Conservation (phyloP, 2,329 filamentous ascomycete species). For the Pyrenochaeta sp. region DNA sequence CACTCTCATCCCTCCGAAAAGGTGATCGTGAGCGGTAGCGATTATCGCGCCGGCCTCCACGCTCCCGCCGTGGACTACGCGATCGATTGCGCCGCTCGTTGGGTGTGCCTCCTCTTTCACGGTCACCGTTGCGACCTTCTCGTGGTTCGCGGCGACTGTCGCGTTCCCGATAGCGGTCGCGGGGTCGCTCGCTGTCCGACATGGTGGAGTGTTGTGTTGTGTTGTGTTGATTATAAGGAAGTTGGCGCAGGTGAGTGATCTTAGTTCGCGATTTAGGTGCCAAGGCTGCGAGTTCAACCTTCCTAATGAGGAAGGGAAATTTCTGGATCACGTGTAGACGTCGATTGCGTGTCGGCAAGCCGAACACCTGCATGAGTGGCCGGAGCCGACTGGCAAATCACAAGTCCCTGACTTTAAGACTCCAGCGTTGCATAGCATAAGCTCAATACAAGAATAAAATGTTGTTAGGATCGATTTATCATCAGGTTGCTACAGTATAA, state of each 20-base stretch:
- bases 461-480: not conserved
- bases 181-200: slow-evolving; percentile 38
- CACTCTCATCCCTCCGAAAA: slow-evolving; percentile 29
- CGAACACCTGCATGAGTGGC: not conserved
- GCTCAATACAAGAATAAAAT: no score
- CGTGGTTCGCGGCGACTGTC: slow-evolving; percentile 29
- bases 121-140: slow-evolving; percentile 19
- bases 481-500: not conserved
- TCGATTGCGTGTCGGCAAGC: not conserved
- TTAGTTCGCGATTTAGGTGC: slow-evolving; percentile 6
- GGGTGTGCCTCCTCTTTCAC: slow-evolving; percentile 33
- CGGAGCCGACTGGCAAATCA: no score
- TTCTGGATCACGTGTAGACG: not conserved
- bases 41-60: slow-evolving; percentile 32
- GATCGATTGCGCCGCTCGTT: slow-evolving; percentile 43
- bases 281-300: slow-evolving; percentile 8
- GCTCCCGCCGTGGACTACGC: slow-evolving; percentile 44
- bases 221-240: slow-evolving; percentile 4
- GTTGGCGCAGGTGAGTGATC: slow-evolving; percentile 10
- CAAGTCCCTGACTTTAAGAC: no score
- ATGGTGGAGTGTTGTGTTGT: slow-evolving; percentile 18
- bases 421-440: no score
- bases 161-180: slow-evolving; percentile 31
- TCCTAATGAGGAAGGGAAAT: not conserved
- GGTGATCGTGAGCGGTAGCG: slow-evolving; percentile 43